phyloP scores from a whole-genome alignment of 2,329 filamentous ascomycete genomes.

The Clarireedia homoeocarpa region DNA sequence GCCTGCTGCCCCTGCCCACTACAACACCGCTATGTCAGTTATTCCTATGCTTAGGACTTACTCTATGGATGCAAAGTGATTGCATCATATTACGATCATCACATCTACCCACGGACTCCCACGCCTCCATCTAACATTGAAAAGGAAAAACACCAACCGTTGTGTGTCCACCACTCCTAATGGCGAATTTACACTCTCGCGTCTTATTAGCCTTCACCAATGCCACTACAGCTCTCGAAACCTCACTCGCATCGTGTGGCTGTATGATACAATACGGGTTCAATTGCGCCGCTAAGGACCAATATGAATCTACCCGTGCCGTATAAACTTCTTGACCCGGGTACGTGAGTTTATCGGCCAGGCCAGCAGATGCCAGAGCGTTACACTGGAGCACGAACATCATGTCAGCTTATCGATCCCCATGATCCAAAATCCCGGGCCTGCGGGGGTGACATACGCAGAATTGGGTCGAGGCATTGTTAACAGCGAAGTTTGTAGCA shows the following conservation, averaged over 20 bases:
- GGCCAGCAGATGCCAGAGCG: not conserved
- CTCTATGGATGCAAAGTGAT: not conserved
- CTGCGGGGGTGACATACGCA: not conserved
- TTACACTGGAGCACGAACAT: not conserved
- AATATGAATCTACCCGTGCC: not conserved
- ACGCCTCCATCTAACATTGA: not conserved
- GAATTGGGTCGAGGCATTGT: not conserved
- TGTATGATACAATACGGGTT: not conserved
- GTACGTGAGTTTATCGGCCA: not conserved
- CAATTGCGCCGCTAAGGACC: not conserved
- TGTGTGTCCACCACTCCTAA: slow-evolving; percentile 21
- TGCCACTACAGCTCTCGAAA: not conserved
- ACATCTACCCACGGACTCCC: too few relatives aligned
- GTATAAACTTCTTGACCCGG: not conserved
- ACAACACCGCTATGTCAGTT: not conserved
- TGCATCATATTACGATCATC: not conserved
- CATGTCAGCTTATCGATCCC: not conserved
- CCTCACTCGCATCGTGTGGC: not conserved
- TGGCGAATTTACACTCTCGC: slow-evolving; percentile 18
- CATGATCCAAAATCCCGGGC: not conserved
- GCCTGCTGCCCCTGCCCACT: slow-evolving; percentile 39
- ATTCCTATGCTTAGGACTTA: not conserved
- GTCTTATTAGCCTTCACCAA: not conserved
- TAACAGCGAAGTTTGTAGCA: not conserved
- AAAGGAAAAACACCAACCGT: not conserved